Evolutionary conservation across 805 yeast genomes (phyloP).

Genomic region (Candida nemodendra): DNA sequence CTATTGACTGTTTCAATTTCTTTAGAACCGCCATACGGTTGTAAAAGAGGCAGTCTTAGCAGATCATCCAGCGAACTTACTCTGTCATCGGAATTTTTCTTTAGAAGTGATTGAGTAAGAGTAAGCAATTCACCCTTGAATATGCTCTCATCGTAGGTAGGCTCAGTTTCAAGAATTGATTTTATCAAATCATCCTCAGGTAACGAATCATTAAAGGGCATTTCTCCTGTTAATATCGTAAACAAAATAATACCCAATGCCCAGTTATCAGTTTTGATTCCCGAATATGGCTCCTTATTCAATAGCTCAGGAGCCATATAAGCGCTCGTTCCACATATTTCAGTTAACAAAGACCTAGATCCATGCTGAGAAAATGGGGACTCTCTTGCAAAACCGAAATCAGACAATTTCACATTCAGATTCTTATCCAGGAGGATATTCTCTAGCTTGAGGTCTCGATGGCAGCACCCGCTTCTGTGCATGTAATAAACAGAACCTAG

Average conservation of each 20-base stretch:
- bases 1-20: conserved; percentile 41
- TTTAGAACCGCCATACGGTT: conserved; percentile 39
- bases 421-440: conserved; percentile 63
- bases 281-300: conserved; percentile 66
- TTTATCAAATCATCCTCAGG: conserved; percentile 57
- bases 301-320: conserved; percentile 97
- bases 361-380: conserved; percentile 34
- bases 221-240: conserved; percentile 77
- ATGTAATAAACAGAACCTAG: conserved; percentile 68
- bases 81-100: conserved; percentile 64
- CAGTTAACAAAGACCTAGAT: conserved; percentile 50
- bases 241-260: conserved; percentile 85
- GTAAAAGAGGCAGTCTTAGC: conserved; percentile 49
- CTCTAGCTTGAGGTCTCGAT: conserved; percentile 82
- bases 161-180: conserved; percentile 65
- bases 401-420: conserved; percentile 72
- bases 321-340: conserved; percentile 91
- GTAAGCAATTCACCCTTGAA: conserved; percentile 48
- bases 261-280: conserved; percentile 86
- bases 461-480: conserved; percentile 75
- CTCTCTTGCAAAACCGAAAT: conserved; percentile 93
- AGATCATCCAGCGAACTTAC: conserved; percentile 54
- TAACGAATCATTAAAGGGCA: conserved; percentile 86
- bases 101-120: conserved; percentile 53
- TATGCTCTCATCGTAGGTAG: conserved; percentile 43